Base-by-base conservation (phyloP, 2,329 filamentous ascomycete genomes). In the Fusarium sublunatum region DNA sequence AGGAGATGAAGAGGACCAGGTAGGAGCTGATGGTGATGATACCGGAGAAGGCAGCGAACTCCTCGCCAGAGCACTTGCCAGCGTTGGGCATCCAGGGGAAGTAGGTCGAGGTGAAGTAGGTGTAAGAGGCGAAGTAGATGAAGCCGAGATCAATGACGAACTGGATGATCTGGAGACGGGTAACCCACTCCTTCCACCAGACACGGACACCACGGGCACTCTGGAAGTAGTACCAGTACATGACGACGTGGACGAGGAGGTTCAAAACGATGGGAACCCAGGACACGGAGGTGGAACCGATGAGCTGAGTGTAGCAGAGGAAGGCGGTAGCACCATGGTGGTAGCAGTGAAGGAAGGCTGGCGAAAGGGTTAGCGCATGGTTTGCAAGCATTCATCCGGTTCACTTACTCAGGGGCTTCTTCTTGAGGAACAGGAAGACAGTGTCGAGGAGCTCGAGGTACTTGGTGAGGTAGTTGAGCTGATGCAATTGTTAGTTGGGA, bases 221-320 rank as follows among this genome's bases (percentile, higher is more conserved):
- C 86, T 98, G 94, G 89, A 98, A 98, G 87, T 98, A 98, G 88
- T 98, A 98, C 93, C 93, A 97, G 89, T 98, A 98, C 94, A 98
- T 98, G 76, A 97, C 91, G 57, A 98, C 94, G 81, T 98, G 94
- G 52, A 98, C 94, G 65, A 87, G 88, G 74, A 98, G 82, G 86
- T 98, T 98, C 72, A 98, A 87, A 50, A 88, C 90, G 76, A 98
- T 98, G 63, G 90, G 89, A 53, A 97, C 92, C 94, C 94, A 98
- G 60, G 93, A 96, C 54, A 98, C 94, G 39, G 94, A 86, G 41
- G 94, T 98, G 74, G 91, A 87, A 69, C 94, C 94, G 73, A 97
- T 90, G 68, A 98, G 88, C 83, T 98, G 94, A 53, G 93, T 97
- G 85, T 96, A 98, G 90, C 94, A 97, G 72, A 98, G 91, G 66